A percentile compares a stretch with the other conserved stretches of the same genome.
Conservation (phyloP, 331 rosid genomes). For the Arachis monticola region DNA sequence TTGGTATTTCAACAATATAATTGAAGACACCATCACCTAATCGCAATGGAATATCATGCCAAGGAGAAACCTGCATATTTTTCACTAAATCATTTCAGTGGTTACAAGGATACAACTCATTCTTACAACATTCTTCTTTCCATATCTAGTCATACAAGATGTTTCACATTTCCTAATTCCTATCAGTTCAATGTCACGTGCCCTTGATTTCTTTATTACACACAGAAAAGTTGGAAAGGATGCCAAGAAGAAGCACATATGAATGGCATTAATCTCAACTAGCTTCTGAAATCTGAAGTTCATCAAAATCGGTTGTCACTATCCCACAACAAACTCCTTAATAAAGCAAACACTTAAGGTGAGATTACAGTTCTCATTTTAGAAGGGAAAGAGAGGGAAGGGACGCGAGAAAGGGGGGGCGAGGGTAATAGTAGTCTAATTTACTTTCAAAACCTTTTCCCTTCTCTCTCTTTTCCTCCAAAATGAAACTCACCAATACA, state of each 20-base stretch:
- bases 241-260: not conserved
- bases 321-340: not conserved
- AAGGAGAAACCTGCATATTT: constrained; percentile 80
- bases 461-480: no score
- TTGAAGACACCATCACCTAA: constrained; percentile 72
- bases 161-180: constrained; percentile 16
- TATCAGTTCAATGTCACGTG: constrained; percentile 22
- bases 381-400: no score
- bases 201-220: constrained; percentile 13
- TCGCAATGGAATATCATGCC: constrained; percentile 96
- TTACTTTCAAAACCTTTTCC: no score
- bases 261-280: constrained; percentile 21
- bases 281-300: not conserved
- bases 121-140: not conserved
- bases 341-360: not conserved
- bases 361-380: no score
- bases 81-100: constrained; percentile 15
- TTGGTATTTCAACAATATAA: constrained; percentile 85
- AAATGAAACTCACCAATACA: no score
- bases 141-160: not conserved
- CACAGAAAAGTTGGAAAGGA: not conserved
- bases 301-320: constrained; percentile 25
- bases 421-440: no score
- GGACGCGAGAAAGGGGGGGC: no score
- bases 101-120: constrained; percentile 25